Base-by-base conservation (phyloP, 2,329 filamentous ascomycete genomes). In the Fusarium sp. region DNA sequence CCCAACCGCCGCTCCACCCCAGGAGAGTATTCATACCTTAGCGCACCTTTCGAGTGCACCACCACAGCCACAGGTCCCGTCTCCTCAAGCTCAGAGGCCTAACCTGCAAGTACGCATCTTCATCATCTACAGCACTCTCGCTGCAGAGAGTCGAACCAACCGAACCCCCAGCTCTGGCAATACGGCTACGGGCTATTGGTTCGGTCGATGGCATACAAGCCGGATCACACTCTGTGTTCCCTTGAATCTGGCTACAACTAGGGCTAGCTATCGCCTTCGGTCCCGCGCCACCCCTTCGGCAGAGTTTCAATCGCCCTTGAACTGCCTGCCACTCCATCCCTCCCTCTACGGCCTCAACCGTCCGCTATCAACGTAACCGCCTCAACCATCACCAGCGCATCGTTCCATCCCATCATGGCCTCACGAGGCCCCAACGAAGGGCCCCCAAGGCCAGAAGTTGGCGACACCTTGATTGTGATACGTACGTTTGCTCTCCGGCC, bases 381-480 rank as follows among this genome's bases (percentile, higher is more conserved):
- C 35, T 57, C 44, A 46, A 49, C 47, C 59, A 53, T 65, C 50
- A 44, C 31, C 59, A 57, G 56, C 57, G 53, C 49, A 53, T 58
- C 53, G 59, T 55, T 63, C 31, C 54, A 66, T 62, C 49, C 21
- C 56, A 75, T 57, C 63, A 80, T 81, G 81, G 79, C 80, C 67
- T 75, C 79, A 57, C 76, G 75, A 71, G 67, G 66, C 53, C 67
- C 73, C 47, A 71, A 64, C 53, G 75, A 77, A 49, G 67, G 71
- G 50, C 74, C 71, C 45, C 62, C 72, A 61, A 81, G 79, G 73
- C 87, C 85, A 70, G 84, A 87, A 25, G 79, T 85, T 63, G 88
- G 88, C 73, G 87, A 90, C 69, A 84, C 87, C 51, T 78, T 91
- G 67, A 75, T 91, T 65, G 88, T 91, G 67, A 88, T 91, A 70